Conservation (phyloP, 2,329 filamentous ascomycete genomes). For the Cryphonectria naterciae region DNA sequence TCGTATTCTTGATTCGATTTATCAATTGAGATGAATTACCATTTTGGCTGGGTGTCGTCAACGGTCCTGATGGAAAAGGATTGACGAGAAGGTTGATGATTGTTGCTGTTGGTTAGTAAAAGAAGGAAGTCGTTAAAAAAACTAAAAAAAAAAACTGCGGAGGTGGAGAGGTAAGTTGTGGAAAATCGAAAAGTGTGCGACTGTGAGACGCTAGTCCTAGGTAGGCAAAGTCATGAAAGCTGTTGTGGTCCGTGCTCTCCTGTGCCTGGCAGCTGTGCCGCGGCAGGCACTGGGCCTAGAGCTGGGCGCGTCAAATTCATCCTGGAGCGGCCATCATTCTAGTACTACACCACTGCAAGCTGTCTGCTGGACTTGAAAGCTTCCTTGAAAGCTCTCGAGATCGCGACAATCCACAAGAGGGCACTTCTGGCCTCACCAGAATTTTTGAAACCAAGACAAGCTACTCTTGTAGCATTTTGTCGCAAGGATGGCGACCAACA, state of each 20-base stretch:
- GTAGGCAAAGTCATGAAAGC: constrained; percentile 29
- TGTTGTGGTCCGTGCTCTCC: constrained; percentile 32
- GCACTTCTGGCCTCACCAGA: constrained; percentile 43
- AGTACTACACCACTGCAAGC: constrained; percentile 6
- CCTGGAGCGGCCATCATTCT: constrained; percentile 14
- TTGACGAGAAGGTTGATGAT: constrained; percentile 27
- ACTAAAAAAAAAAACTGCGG: constrained; percentile 14
- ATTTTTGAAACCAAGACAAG: constrained; percentile 52
- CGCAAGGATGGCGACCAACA: constrained; percentile 72
- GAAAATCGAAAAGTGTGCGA: constrained; percentile 27
- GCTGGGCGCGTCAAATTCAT: constrained; percentile 31
- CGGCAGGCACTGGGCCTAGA: constrained; percentile 23
- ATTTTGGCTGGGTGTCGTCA: constrained; percentile 39
- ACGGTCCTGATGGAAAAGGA: constrained; percentile 26
- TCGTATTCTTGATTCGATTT: not conserved
- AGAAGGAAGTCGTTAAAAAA: not conserved
- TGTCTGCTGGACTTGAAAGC: constrained; percentile 50
- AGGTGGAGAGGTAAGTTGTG: constrained; percentile 17
- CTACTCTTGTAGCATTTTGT: constrained; percentile 47
- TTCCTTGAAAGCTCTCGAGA: constrained; percentile 42
- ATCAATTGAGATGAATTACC: constrained; percentile 36
- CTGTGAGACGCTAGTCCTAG: constrained; percentile 29
- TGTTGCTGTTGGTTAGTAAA: constrained; percentile 24
- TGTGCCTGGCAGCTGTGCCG: constrained; percentile 3
- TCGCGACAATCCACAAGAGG: constrained; percentile 43